phyloP scores from a whole-genome alignment of 805 yeast species.

The Pichia californica region DNA sequence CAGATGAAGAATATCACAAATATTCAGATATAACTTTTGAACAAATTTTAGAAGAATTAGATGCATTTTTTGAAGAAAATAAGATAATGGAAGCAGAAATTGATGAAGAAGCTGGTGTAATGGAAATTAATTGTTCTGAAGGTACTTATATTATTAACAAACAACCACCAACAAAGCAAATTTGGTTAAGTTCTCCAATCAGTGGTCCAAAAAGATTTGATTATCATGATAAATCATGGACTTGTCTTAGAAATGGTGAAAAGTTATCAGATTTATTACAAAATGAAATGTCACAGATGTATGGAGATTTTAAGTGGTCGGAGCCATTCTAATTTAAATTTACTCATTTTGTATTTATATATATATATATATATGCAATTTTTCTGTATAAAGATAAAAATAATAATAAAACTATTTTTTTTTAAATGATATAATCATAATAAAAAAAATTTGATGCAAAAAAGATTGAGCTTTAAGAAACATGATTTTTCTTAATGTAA shows the following conservation, averaged over 20 bases:
- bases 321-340: slow-evolving; percentile 2
- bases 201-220: slow-evolving; percentile 92
- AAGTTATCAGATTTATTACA: slow-evolving; percentile 41
- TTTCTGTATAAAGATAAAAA: too few species aligned
- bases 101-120: slow-evolving; percentile 75
- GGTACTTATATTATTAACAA: slow-evolving; percentile 93
- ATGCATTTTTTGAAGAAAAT: slow-evolving; percentile 51
- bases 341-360: too few species aligned
- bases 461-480: too few species aligned
- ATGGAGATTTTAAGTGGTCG: slow-evolving; percentile 20
- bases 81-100: slow-evolving; percentile 50
- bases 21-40: slow-evolving; percentile 68
- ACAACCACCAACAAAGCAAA: slow-evolving; percentile 96
- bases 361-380: not conserved
- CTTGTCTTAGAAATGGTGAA: slow-evolving; percentile 61
- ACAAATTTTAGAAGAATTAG: slow-evolving; percentile 56
- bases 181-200: slow-evolving; percentile 91
- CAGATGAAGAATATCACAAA: slow-evolving; percentile 51
- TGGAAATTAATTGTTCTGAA: slow-evolving; percentile 62
- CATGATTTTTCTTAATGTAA: slow-evolving; percentile 3
- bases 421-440: not conserved
- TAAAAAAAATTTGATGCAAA: not conserved
- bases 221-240: slow-evolving; percentile 68
- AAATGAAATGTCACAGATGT: slow-evolving; percentile 38
- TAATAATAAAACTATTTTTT: too few species aligned